Evolutionary conservation across 169 alveolate species (phyloP).

Genomic region (Besnoitia besnoiti): DNA sequence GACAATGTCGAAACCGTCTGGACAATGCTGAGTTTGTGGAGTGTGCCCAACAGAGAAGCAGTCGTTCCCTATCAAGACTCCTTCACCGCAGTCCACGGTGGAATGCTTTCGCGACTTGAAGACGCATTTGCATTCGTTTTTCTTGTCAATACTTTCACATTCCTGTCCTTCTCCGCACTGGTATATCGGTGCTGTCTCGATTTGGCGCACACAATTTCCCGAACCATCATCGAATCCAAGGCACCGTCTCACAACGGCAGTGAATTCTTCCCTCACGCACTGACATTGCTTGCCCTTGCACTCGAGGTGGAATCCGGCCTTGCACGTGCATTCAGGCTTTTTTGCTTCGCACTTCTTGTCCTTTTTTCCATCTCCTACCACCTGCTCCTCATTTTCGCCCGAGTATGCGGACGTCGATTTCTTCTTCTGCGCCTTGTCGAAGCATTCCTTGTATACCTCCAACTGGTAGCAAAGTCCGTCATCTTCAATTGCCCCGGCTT

Average conservation of each 20-base stretch:
- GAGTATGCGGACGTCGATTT: neutral
- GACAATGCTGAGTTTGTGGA: conserved; percentile 37
- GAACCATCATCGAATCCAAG: conserved; percentile 34
- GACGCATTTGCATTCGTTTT: conserved; percentile 56
- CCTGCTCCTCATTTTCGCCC: neutral
- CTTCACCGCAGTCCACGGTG: conserved; percentile 34
- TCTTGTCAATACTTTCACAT: conserved; percentile 55
- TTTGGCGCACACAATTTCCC: conserved; percentile 50
- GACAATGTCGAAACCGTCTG: conserved; percentile 31
- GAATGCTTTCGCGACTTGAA: conserved; percentile 19
- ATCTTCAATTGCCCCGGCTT: neutral
- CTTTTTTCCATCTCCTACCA: neutral
- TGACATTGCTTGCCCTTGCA: neutral
- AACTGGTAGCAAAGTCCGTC: conserved; percentile 12
- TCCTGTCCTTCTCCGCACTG: conserved; percentile 62
- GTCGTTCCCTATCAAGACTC: conserved; percentile 31
- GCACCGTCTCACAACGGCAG: conserved; percentile 53
- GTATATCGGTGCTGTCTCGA: conserved; percentile 19
- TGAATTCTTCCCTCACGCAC: conserved; percentile 12
- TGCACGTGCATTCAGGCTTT: neutral
- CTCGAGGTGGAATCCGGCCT: neutral
- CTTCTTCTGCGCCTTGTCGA: neutral
- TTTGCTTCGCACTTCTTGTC: neutral
- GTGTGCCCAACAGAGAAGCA: conserved; percentile 45
- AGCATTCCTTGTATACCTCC: neutral